These are phyloP conservation scores for Tolypocladium ophioglossoides DNA, from an alignment of 2,329 filamentous ascomycete species.

Conservation along the genomic window DNA sequence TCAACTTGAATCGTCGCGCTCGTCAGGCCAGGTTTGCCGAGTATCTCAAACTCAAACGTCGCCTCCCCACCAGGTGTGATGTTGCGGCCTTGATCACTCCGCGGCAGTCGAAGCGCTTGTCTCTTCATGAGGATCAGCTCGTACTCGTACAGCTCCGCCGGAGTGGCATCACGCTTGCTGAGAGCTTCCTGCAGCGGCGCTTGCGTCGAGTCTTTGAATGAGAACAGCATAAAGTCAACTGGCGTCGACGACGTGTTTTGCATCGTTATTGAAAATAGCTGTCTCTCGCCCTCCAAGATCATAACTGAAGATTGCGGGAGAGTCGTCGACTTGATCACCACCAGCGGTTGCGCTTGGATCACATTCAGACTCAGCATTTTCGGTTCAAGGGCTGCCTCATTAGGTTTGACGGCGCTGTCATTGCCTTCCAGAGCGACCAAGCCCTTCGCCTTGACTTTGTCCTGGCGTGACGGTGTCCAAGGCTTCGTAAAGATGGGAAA, in stretches of 20 bases:
- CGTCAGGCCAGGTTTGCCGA: conserved; percentile 77
- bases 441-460: conserved; percentile 70
- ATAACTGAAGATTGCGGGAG: conserved; percentile 79
- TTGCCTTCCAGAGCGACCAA: conserved; percentile 44
- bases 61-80: conserved; percentile 59
- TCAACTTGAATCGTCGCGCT: conserved; percentile 73
- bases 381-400: conserved; percentile 31
- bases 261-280: conserved; percentile 66
- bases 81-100: conserved; percentile 39
- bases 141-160: conserved; percentile 75
- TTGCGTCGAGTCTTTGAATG: conserved; percentile 82
- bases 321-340: conserved; percentile 65
- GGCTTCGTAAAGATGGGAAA: conserved; percentile 75
- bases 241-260: conserved; percentile 68
- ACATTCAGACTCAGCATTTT: conserved; percentile 57
- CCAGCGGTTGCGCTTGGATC: conserved; percentile 66
- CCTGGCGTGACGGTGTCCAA: conserved; percentile 60
- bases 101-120: conserved; percentile 53
- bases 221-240: conserved; percentile 77
- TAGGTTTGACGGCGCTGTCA: conserved; percentile 25
- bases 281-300: conserved; percentile 83
- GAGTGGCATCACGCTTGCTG: conserved; percentile 63
- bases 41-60: conserved; percentile 72
- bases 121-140: conserved; percentile 69
- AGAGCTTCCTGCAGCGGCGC: conserved; percentile 65